Conservation (phyloP, 345 rosid species). For the Eucalyptus regnans region DNA sequence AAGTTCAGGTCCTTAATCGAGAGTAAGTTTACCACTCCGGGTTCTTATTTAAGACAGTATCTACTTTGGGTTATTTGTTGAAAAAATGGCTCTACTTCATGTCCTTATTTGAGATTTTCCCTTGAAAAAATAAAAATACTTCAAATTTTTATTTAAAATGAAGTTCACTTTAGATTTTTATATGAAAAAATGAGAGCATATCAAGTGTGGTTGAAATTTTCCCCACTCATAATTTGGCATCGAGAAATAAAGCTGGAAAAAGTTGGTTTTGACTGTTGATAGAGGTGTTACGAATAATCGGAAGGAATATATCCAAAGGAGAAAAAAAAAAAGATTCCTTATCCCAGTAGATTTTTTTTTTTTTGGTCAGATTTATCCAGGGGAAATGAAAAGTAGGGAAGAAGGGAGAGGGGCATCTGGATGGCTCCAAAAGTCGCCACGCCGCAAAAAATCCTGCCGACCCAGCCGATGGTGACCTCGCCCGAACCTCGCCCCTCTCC, state of each 20-base stretch:
- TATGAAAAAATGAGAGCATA: accelerated
- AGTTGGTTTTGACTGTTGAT: accelerated
- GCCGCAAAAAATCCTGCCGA: not conserved
- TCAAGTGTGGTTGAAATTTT: accelerated
- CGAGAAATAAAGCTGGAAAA: not conserved
- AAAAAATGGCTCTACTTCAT: too few species aligned
- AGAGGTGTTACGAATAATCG: accelerated
- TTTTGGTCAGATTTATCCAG: too few species aligned
- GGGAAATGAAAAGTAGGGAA: not conserved
- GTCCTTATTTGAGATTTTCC: too few species aligned
- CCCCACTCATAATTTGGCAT: not conserved
- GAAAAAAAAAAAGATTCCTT: not conserved
- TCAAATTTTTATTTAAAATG: too few species aligned
- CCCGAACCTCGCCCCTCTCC: not conserved
- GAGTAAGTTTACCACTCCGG: too few species aligned
- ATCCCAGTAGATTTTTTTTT: not conserved
- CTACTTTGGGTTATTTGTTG: too few species aligned
- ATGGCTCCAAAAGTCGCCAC: not conserved
- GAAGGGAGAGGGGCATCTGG: not conserved
- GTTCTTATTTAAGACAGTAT: too few species aligned
- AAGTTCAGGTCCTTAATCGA: too few species aligned
- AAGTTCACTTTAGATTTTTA: accelerated
- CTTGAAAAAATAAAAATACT: accelerated
- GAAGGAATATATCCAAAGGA: not conserved
- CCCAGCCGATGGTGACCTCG: not conserved